phyloP scores from a whole-genome alignment of 1,284 basidiomycete genomes.

The Cryptococcus neoformans region DNA sequence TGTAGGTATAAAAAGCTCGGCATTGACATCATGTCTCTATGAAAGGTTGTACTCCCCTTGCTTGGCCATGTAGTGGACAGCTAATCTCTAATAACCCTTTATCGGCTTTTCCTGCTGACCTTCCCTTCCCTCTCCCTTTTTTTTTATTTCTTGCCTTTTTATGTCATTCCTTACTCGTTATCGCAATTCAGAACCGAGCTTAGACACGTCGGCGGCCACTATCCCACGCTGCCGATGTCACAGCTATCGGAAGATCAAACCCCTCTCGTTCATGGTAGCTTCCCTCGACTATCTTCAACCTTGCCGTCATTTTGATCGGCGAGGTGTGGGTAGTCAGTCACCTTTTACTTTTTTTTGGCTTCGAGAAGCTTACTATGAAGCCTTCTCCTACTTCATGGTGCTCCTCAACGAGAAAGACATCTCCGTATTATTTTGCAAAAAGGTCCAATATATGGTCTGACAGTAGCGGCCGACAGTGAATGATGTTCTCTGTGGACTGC shows the following conservation, averaged over 20 bases:
- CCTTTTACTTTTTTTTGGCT: no score
- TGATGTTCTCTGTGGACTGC: no score
- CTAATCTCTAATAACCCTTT: not conserved
- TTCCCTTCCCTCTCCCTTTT: not conserved
- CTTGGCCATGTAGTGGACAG: no score
- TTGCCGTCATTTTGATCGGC: no score
- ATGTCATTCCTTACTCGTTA: not conserved
- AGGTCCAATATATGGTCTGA: no score
- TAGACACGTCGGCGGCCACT: constrained; percentile 34
- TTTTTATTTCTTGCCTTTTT: not conserved
- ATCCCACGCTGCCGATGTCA: constrained; percentile 30
- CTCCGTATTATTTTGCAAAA: no score
- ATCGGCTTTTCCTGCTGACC: not conserved
- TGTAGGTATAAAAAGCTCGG: not conserved
- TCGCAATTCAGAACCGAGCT: constrained; percentile 22
- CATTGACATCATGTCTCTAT: not conserved
- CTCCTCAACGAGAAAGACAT: no score
- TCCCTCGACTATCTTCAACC: no score
- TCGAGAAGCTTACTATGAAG: no score
- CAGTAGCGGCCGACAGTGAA: no score
- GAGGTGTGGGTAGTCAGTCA: no score
- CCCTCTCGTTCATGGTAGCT: not conserved
- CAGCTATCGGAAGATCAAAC: constrained; percentile 36
- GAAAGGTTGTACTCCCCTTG: not conserved
- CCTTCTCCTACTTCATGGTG: no score